Base-by-base conservation (phyloP, 305 asterid species). In the Coffea humblotiana region DNA sequence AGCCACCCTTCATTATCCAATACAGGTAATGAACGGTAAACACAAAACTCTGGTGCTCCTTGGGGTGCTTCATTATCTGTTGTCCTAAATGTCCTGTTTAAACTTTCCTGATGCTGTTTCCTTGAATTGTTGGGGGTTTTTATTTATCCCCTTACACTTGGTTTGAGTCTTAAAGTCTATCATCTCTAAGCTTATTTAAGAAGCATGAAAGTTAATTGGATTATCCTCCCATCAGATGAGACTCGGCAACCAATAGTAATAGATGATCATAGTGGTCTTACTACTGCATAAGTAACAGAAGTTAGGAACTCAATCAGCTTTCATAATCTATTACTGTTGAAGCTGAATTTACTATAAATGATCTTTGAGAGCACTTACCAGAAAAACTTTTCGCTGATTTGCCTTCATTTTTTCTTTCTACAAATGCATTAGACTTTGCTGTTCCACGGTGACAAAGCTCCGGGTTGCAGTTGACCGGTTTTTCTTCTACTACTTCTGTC, bases 381-480 rank as follows among this genome's bases (percentile, higher is more conserved):
- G 74, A 49, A 51, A 77, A 65, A 35, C 52, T 65, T 63, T 37
- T 37, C 73, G 80, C 90, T 82, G 84, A 84, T 84, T 64, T 83
- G 76, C 78, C 5, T 56, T 66, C 70, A 43, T 84, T 77, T 51
- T 64, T 78, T 79, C 81, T 43, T 82, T 72, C 77, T 84, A 48
- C 78, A 8, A 74, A 66, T 88, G 74, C 63, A 84, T 51, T 82
- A 90, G 94, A 87, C 75, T 83, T 84, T 79, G 94, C 90, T 25
- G 79, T 78, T 76, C 94, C 91, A 75, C 91, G 91, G 92, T 90
- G 89, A 90, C 27, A 79, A 78, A 77, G 82, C 72, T 75, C 75
- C 49, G 45, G 83, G 84, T 76, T 78, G 79, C 76, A 8, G 61
- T 78, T 43, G 85, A 78, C 65, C 45, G 43, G 78, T 56, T 69